Conservation (phyloP, 1,139 yeast genomes). For the Kurtzmaniella quercitrusa region DNA sequence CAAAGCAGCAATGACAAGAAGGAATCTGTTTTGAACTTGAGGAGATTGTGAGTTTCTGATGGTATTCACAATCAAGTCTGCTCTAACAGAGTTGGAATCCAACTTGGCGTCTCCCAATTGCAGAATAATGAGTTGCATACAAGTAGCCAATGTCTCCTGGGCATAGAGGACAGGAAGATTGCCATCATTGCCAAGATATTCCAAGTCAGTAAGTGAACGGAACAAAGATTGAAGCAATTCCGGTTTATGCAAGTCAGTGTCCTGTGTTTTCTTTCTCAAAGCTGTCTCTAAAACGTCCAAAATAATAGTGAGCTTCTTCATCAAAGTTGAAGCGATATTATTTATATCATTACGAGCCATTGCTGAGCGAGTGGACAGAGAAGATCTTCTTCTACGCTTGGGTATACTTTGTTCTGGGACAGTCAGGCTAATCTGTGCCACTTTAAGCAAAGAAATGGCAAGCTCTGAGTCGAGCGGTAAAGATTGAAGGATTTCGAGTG, state of each 20-base stretch:
- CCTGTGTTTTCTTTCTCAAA: constrained; percentile 18
- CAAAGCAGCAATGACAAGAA: constrained; percentile 80
- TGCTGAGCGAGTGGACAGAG: constrained; percentile 69
- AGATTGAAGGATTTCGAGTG: constrained; percentile 48
- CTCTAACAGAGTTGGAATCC: constrained; percentile 73
- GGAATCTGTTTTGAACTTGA: constrained; percentile 85
- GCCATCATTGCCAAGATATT: constrained; percentile 86
- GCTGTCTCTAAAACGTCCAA: constrained; percentile 70
- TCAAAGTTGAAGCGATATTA: constrained; percentile 69
- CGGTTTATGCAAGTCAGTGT: constrained; percentile 29
- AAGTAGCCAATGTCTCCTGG: constrained; percentile 84
- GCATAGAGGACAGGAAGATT: constrained; percentile 86
- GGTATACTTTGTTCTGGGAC: constrained; percentile 50
- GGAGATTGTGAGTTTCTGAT: constrained; percentile 88
- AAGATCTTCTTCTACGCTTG: constrained; percentile 74
- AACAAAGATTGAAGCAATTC: constrained; percentile 57
- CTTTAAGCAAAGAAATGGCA: constrained; percentile 46
- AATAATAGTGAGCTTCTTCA: constrained; percentile 72
- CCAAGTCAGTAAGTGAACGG: constrained; percentile 75
- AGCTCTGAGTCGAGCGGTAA: constrained; percentile 43
- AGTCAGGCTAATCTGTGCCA: constrained; percentile 42
- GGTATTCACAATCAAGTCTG: constrained; percentile 86
- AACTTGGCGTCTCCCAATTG: constrained; percentile 39
- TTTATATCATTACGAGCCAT: constrained; percentile 70
- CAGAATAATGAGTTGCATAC: constrained; percentile 71